These are phyloP conservation scores for Colletotrichum cereale DNA, from an alignment of 2,329 filamentous ascomycete genomes.

Conservation along the genomic window DNA sequence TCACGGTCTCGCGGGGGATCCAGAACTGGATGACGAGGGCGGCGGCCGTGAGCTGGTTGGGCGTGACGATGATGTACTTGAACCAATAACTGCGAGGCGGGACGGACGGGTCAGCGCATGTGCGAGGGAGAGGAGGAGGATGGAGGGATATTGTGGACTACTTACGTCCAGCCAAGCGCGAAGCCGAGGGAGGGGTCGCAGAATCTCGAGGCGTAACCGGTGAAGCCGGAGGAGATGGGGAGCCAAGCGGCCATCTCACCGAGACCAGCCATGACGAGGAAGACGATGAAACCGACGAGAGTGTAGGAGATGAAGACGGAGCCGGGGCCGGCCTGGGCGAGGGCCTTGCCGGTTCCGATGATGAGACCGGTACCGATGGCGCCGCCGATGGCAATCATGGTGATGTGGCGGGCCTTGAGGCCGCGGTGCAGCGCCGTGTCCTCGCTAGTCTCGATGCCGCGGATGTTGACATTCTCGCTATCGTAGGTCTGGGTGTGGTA, in stretches of 20 bases:
- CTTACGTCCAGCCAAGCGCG: conserved; percentile 78
- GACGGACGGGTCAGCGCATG: conserved; percentile 79
- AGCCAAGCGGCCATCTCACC: conserved; percentile 90
- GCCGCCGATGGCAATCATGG: conserved; percentile 78
- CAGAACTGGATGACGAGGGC: conserved; percentile 85
- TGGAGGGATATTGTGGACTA: conserved; percentile 35
- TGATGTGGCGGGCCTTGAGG: conserved; percentile 67
- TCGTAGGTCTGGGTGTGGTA: conserved; percentile 43
- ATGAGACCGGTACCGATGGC: conserved; percentile 82
- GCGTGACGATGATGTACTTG: conserved; percentile 88
- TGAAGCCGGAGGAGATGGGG: conserved; percentile 82
- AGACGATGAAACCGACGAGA: conserved; percentile 79
- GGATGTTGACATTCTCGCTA: conserved; percentile 53
- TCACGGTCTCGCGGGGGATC: conserved; percentile 73
- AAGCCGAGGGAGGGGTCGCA: conserved; percentile 86
- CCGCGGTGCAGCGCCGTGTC: conserved; percentile 64
- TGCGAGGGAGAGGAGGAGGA: conserved; percentile 37
- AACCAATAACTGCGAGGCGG: conserved; percentile 69
- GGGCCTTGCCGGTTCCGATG: conserved; percentile 72
- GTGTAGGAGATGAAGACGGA: conserved; percentile 80
- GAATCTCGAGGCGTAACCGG: conserved; percentile 83
- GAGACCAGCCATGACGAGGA: conserved; percentile 83
- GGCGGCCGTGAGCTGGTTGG: conserved; percentile 87
- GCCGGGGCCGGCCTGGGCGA: conserved; percentile 68
- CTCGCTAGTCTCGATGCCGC: conserved; percentile 62